Evolutionary conservation across 768 basidiomycete genomes (phyloP), one percentile per base, ranked within the genome.

Genomic region (Pleurotus sapidus): DNA sequence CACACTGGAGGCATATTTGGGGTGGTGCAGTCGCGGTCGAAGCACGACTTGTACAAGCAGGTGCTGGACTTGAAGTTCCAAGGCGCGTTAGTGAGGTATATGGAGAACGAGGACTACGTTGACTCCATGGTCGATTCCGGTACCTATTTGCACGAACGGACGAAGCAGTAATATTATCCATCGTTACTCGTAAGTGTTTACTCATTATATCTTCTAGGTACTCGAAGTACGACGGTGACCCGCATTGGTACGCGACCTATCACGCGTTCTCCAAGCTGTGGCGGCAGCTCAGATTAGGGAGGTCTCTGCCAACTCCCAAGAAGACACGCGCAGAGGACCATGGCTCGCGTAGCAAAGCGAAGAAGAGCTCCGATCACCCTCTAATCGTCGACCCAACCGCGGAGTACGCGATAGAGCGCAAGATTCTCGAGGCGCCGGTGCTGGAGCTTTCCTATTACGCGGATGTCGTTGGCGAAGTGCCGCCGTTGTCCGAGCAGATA

Each of bases 371-470:
- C 24, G 84, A 84, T 43, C 78, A 80, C 53, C 82, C 80, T 3
- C 81, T 81, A 3, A 61, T 83, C 24, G 86, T 81, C 11, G 84
- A 89, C 64, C 84, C 82, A 55, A 67, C 77, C 3, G 73, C 72
- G 6, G 95, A 98, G 68, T 98, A 98, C 67, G 96, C 92, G 9
- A 84, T 94, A 50, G 91, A 94, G 59, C 84, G 87, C 38, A 90
- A 86, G 53, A 77, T 98, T 25, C 68, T 98, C 25, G 91, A 95
- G 61, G 82, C 92, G 0, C 86, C 86, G 0, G 63, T 77, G 14
- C 66, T 98, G 37, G 94, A 97, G 53, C 66, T 97, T 50, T 83
- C 86, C 1, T 98, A 98, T 71, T 96, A 94, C 62, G 82, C 80
- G 7, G 96, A 98, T 69, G 85, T 85, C 4, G 88, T 88, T 1